Evolutionary conservation across 345 rosid genomes (phyloP).

Genomic region (Brassica rapa): DNA sequence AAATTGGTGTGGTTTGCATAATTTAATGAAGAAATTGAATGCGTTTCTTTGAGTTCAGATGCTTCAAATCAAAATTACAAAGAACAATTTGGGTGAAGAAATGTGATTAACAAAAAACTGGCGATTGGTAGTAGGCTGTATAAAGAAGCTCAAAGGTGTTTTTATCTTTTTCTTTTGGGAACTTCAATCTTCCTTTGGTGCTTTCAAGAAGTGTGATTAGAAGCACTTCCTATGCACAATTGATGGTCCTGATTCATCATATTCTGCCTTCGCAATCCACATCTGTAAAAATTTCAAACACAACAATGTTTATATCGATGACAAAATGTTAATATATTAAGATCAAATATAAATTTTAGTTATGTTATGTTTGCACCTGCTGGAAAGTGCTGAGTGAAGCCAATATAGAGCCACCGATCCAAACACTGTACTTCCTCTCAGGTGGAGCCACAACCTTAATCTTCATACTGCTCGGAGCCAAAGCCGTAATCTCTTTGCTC

Average conservation of each 20-base stretch:
- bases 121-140: background rate
- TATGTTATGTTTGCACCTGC: constrained; percentile 45
- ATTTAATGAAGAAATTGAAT: background rate
- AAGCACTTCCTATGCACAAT: constrained; percentile 75
- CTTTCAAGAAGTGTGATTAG: constrained; percentile 34
- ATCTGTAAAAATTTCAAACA: constrained; percentile 38
- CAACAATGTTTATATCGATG: background rate
- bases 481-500: constrained; percentile 73
- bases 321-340: background rate
- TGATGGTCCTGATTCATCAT: constrained; percentile 68
- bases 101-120: constrained; percentile 9
- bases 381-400: constrained; percentile 79
- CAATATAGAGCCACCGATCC: constrained; percentile 75
- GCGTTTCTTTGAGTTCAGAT: background rate
- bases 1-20: constrained; percentile 1
- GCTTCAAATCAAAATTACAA: constrained; percentile 28
- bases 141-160: background rate
- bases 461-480: constrained; percentile 75
- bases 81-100: constrained; percentile 5
- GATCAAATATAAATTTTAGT: background rate
- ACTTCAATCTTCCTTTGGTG: constrained; percentile 4
- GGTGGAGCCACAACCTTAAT: constrained; percentile 79
- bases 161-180: background rate
- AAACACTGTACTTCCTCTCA: constrained; percentile 73
- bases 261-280: constrained; percentile 77